Base-by-base conservation (phyloP, 2,329 filamentous ascomycete species). In the Alternaria viburni region DNA sequence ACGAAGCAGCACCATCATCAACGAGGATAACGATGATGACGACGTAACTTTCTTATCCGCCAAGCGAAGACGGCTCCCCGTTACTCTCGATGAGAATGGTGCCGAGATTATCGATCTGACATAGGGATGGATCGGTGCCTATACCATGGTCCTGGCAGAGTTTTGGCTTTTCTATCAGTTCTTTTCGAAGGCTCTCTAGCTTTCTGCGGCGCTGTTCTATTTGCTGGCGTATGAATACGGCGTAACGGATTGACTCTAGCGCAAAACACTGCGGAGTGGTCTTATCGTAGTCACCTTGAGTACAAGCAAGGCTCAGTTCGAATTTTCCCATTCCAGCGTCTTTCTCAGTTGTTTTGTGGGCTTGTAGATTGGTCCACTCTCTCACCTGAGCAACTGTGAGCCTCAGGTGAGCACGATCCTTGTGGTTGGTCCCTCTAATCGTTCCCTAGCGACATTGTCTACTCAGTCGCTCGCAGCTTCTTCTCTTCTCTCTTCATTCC, bases 91-190 rank as follows among this genome's bases (percentile, higher is more conserved):
- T 9, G 55, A 70, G 54, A n/a, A 63, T n/a, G 69, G 68, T 1
- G n/a, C 58, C 0, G 70, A 71, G 57, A 59, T 57, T 2, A 56
- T 74, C 9, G 71, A 74, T 44, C 57, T 74, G 36, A 73, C 69
- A 8, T 73, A 54, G 68, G 4, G 36, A 11, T 5, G 5, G n/a
- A 6, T 41, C 15, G 15, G 15, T 41, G 9, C n/a, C 15, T 41
- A 11, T 41, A 3, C 15, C 9, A 10, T 41, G 36, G 4, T 41
- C n/a, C 2, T 41, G 15, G 36, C n/a, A 17, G n/a, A 17, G 6
- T n/a, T 41, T 5, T 46, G 11, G 28, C n/a, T 13, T 30, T 30
- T 30, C 11, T 30, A 11, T 30, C 13, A 5, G 28, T 30, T 30
- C 28, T 30, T 30, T 30, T 30, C 28, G 12, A 49, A 49, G 21